phyloP scores from a whole-genome alignment of 495 filamentous ascomycete genomes.

The Parmelia sp. region DNA sequence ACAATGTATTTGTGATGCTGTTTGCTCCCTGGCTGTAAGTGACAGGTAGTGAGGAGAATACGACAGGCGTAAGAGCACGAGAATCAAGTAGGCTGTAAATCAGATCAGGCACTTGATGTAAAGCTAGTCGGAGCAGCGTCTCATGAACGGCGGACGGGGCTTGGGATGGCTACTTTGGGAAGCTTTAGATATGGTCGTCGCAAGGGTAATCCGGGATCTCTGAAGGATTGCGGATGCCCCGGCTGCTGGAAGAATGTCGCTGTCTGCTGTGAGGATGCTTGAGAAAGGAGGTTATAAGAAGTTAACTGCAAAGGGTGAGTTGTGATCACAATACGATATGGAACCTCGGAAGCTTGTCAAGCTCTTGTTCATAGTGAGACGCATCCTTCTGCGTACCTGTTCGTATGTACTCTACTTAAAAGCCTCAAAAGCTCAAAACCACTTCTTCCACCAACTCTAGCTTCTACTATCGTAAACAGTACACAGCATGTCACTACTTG shows the following conservation, averaged over 20 bases:
- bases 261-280: background rate
- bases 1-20: background rate
- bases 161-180: background rate
- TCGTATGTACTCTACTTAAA: too few relatives aligned
- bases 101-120: too few relatives aligned
- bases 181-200: background rate
- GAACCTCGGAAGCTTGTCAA: too few relatives aligned
- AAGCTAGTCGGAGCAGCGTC: background rate
- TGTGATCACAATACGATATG: background rate
- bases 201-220: background rate
- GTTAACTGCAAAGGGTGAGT: background rate
- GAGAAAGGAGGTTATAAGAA: background rate
- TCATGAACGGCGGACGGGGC: background rate
- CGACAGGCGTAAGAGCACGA: too few relatives aligned
- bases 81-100: too few relatives aligned
- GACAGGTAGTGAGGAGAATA: background rate
- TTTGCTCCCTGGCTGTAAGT: background rate
- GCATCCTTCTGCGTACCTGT: background rate
- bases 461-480: background rate
- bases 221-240: background rate
- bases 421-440: background rate
- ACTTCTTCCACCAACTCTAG: background rate
- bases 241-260: background rate
- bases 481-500: background rate
- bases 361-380: too few relatives aligned